Conservation (phyloP, 164 flowering plant species). For the Sedum album region DNA sequence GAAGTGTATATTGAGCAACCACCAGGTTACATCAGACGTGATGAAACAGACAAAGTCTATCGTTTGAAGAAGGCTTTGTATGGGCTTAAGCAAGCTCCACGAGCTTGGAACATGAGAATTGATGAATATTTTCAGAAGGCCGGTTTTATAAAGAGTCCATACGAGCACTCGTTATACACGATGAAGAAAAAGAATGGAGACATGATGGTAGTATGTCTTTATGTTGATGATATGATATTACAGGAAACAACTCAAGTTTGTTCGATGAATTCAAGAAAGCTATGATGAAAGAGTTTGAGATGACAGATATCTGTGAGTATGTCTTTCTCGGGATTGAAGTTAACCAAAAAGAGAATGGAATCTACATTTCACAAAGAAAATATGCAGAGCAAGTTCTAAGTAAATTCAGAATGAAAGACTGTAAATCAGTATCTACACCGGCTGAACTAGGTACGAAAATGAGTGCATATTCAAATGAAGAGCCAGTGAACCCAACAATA, state of each 20-base stretch:
- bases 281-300: not conserved
- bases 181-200: not conserved
- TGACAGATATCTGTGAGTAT: not conserved
- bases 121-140: not conserved
- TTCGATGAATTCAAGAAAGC: not conserved
- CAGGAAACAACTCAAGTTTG: not conserved
- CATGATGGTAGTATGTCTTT: not conserved
- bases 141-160: not conserved
- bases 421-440: not conserved
- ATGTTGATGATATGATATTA: not conserved
- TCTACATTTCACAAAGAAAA: not conserved
- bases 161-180: not conserved
- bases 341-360: not conserved
- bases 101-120: not conserved
- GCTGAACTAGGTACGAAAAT: not conserved
- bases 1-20: not conserved
- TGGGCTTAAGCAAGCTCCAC: not conserved
- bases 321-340: not conserved
- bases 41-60: not conserved
- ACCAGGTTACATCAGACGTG: not conserved
- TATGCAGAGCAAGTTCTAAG: not conserved
- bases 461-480: not conserved
- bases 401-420: not conserved
- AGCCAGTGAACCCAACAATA: not conserved
- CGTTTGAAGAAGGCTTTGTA: not conserved